Percentiles rank a stretch among this genome's conserved stretches.
Conservation (phyloP, 208 protist genomes). For the Leishmania tropica region DNA sequence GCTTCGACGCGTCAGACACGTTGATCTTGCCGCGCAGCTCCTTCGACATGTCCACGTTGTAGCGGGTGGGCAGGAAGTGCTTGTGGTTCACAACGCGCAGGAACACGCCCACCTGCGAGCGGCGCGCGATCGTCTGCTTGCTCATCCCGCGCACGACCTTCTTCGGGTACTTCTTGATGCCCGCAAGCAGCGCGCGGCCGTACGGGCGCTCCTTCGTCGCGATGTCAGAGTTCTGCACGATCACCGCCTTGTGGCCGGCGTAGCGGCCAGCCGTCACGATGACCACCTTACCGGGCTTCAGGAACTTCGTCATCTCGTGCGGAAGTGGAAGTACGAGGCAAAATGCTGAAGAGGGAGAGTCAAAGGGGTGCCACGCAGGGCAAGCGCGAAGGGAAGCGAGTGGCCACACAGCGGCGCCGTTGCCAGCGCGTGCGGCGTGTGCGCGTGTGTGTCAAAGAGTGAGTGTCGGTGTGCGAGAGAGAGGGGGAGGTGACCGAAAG, state of each 20-base stretch:
- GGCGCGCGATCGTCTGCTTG: constrained; percentile 92
- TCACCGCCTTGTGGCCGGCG: constrained; percentile 98
- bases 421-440: neutral
- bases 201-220: constrained; percentile 94
- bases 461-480: neutral
- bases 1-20: constrained; percentile 90
- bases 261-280: constrained; percentile 97
- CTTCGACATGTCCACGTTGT: constrained; percentile 93
- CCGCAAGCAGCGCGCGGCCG: constrained; percentile 95
- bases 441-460: neutral
- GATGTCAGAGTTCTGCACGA: constrained; percentile 95
- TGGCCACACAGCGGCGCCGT: neutral
- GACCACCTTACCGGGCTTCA: constrained; percentile 98
- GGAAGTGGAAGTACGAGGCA: constrained; percentile 8
- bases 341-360: constrained; percentile 15
- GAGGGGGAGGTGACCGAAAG: neutral
- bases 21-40: constrained; percentile 93
- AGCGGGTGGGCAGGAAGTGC: constrained; percentile 98
- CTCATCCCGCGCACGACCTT: constrained; percentile 95
- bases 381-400: neutral
- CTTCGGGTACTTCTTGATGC: constrained; percentile 96
- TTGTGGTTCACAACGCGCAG: constrained; percentile 98
- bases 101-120: constrained; percentile 96
- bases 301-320: constrained; percentile 86
- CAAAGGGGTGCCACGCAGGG: neutral